Evolutionary conservation across 495 filamentous ascomycete genomes (phyloP), one percentile per base, ranked within the genome.

Genomic region (Hypoxylon lienhwacheense): DNA sequence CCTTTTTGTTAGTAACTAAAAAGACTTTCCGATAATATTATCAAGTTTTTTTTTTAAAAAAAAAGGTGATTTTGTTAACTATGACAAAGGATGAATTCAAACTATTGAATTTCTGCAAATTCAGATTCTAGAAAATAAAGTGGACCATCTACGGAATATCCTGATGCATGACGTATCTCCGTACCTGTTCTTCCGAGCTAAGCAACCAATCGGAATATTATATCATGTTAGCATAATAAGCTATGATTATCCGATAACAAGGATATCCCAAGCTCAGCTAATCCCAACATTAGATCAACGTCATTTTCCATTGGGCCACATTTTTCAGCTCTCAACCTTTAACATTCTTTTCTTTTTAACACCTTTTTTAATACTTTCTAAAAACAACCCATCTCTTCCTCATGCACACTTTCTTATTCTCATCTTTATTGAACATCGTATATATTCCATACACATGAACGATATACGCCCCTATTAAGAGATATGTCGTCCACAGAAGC

Each of bases 401-500:
- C n/a, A n/a, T n/a, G n/a, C n/a, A n/a, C n/a, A n/a, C n/a, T n/a
- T n/a, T n/a, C n/a, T n/a, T n/a, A n/a, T n/a, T n/a, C n/a, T n/a
- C n/a, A n/a, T n/a, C n/a, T n/a, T n/a, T n/a, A n/a, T n/a, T n/a
- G 24, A 26, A 26, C 8, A 26, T 26, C 24, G 8, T n/a, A 26
- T 26, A 26, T 8, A 26, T 26, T 5, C 24, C 24, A 26, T 4
- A 5, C 24, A 26, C 4, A 41, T 25, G 6, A 41, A 12, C 37
- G 8, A 21, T 21, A 16, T 20, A 32, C 35, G 37, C 36, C 35
- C 17, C 14, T 20, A 25, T 33, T 16, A 16, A 26, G 20, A 15
- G 67, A 41, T 5, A 73, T 75, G 66, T 67, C 73, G 64, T 62
- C 69, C 35, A 57, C 46, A 41, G 51, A 53, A 19, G 63, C 62